These are phyloP conservation scores for Neurospora sp. DNA, from an alignment of 495 filamentous ascomycete genomes.

Conservation along the genomic window DNA sequence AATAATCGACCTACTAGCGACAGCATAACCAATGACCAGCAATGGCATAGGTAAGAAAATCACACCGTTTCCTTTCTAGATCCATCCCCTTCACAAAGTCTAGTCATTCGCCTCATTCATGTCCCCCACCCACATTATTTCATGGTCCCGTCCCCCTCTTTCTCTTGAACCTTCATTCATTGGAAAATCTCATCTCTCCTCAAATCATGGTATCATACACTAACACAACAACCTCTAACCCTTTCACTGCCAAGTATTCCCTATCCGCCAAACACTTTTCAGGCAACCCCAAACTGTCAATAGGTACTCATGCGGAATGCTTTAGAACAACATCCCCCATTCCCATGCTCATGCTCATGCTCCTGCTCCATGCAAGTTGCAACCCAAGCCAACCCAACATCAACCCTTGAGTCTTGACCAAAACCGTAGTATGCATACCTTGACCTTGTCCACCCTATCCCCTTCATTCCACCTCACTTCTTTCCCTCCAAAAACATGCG, in stretches of 20 bases:
- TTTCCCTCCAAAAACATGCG: constrained; percentile 49
- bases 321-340: not conserved
- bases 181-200: not conserved
- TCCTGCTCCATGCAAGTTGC: not conserved
- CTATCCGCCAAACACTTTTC: not conserved
- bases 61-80: not conserved
- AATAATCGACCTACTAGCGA: not conserved
- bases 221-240: not conserved
- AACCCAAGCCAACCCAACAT: not conserved
- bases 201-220: not conserved
- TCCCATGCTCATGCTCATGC: not conserved
- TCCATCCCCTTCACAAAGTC: not conserved
- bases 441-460: not conserved
- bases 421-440: not conserved
- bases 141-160: not conserved
- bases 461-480: not conserved
- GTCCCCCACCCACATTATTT: not conserved
- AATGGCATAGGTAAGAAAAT: not conserved
- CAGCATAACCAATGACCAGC: not conserved
- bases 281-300: not conserved
- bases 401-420: not conserved
- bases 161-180: not conserved
- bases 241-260: not conserved
- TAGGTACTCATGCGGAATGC: not conserved
- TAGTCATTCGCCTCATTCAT: not conserved